A percentile compares a stretch with the other conserved stretches of the same genome.
Conservation (phyloP, 2,329 filamentous ascomycete species). For the Ophiostoma australiae region DNA sequence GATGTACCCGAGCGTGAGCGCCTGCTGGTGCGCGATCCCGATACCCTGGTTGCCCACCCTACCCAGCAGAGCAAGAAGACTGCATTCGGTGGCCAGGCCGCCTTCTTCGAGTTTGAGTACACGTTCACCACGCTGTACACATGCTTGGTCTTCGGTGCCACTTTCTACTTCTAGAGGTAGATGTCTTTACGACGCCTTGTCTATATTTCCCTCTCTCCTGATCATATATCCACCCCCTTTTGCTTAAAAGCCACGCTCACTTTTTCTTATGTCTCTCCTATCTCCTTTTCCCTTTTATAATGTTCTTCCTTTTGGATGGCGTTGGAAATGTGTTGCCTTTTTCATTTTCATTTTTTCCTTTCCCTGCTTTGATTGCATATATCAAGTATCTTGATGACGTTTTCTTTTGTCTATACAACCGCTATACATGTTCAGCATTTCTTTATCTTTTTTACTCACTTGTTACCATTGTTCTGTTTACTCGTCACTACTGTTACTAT, state of each 20-base stretch:
- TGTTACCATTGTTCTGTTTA: not conserved
- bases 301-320: conserved; percentile 4
- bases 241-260: conserved; percentile 12
- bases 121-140: conserved; percentile 49
- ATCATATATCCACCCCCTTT: not conserved
- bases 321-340: conserved; percentile 9
- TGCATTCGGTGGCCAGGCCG: conserved; percentile 49
- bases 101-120: conserved; percentile 54
- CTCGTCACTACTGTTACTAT: conserved; percentile 6
- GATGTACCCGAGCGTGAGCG: conserved; percentile 54
- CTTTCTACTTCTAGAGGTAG: conserved; percentile 21
- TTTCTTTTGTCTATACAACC: conserved; percentile 6
- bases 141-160: conserved; percentile 44
- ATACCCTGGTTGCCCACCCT: conserved; percentile 50
- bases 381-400: conserved; percentile 16
- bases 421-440: conserved; percentile 16
- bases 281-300: conserved; percentile 9
- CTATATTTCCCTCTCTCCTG: not conserved
- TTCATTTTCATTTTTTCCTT: not conserved
- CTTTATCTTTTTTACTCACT: not conserved
- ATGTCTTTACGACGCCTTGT: no score
- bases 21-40: conserved; percentile 50
- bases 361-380: not conserved
- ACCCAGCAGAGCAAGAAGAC: conserved; percentile 40
- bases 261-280: conserved; percentile 12